These are phyloP conservation scores for Globisporangium perplexum DNA, from an alignment of 352 stramenopile species.

Conservation along the genomic window DNA sequence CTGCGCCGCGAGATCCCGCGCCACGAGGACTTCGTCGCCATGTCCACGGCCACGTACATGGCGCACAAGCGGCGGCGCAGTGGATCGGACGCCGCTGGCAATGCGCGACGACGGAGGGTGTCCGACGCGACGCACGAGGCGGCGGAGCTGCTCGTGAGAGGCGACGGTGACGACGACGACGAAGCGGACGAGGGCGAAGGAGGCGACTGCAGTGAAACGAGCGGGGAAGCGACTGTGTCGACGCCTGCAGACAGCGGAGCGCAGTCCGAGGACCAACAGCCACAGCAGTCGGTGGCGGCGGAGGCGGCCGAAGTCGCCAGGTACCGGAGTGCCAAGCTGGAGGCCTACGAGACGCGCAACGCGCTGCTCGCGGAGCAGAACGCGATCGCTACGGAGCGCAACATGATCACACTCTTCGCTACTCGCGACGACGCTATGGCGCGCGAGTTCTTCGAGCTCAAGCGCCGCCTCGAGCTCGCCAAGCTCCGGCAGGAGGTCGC, in stretches of 20 bases:
- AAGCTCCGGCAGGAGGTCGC: constrained; percentile 11
- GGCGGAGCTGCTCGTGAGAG: not conserved
- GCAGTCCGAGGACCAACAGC: not conserved
- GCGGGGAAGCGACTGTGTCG: not conserved
- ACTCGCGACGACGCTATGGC: constrained; percentile 8
- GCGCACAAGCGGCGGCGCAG: not conserved
- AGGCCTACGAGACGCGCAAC: constrained; percentile 9
- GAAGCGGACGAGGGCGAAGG: not conserved
- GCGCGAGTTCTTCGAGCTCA: constrained; percentile 14
- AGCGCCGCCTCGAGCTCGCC: constrained; percentile 9
- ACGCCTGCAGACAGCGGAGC: not conserved
- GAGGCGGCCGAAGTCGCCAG: constrained; percentile 2
- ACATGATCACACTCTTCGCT: constrained; percentile 12
- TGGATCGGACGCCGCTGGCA: not conserved
- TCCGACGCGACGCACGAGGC: no score
- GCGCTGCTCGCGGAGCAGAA: constrained; percentile 14
- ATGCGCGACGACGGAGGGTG: not conserved
- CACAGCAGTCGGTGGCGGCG: not conserved
- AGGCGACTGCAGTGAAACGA: not conserved
- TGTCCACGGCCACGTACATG: constrained; percentile 8
- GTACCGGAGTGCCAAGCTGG: constrained; percentile 8
- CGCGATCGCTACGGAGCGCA: constrained; percentile 12
- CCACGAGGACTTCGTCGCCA: constrained; percentile 8
- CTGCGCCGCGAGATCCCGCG: constrained; percentile 10
- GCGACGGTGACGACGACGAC: not conserved